Evolutionary conservation across 1,284 basidiomycete genomes (phyloP).

Genomic region (Rhodotorula sp.): DNA sequence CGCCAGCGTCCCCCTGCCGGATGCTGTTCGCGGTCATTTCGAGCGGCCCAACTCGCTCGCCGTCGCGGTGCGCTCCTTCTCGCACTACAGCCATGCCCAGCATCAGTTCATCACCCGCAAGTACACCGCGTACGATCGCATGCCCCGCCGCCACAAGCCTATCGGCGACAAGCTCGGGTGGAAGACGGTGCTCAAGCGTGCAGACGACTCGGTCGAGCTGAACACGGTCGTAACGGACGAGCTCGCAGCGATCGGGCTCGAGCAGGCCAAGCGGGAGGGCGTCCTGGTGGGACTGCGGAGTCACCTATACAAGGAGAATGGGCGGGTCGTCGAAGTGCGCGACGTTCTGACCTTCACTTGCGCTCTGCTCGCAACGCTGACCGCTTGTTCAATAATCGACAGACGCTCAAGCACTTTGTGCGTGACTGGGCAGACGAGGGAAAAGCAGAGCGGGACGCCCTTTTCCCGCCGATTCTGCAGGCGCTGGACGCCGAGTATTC

Average conservation of each 20-base stretch:
- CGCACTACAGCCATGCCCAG: constrained; percentile 20
- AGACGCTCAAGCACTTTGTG: constrained; percentile 63
- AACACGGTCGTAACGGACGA: constrained; percentile 58
- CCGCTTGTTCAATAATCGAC: background rate
- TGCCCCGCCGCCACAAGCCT: constrained; percentile 8
- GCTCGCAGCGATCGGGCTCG: constrained; percentile 56
- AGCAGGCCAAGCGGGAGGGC: constrained; percentile 36
- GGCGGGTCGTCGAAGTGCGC: constrained; percentile 34
- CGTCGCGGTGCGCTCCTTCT: constrained; percentile 26
- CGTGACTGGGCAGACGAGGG: constrained; percentile 67
- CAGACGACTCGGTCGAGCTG: constrained; percentile 55
- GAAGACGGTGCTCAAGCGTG: constrained; percentile 56
- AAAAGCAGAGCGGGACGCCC: constrained; percentile 56
- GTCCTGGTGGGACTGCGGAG: constrained; percentile 42
- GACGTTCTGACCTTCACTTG: background rate
- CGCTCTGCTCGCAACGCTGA: background rate
- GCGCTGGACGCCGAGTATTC: constrained; percentile 50
- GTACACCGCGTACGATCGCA: constrained; percentile 16
- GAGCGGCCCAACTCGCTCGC: constrained; percentile 23
- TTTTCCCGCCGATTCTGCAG: constrained; percentile 61
- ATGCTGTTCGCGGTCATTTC: background rate
- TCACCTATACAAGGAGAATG: constrained; percentile 57
- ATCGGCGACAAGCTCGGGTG: constrained; percentile 61
- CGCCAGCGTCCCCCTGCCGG: constrained; percentile 16
- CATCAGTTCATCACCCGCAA: constrained; percentile 16